Evolutionary conservation across 805 yeast genomes (phyloP), one percentile per base, ranked within the genome.

Genomic region (Yamadazyma sp.): DNA sequence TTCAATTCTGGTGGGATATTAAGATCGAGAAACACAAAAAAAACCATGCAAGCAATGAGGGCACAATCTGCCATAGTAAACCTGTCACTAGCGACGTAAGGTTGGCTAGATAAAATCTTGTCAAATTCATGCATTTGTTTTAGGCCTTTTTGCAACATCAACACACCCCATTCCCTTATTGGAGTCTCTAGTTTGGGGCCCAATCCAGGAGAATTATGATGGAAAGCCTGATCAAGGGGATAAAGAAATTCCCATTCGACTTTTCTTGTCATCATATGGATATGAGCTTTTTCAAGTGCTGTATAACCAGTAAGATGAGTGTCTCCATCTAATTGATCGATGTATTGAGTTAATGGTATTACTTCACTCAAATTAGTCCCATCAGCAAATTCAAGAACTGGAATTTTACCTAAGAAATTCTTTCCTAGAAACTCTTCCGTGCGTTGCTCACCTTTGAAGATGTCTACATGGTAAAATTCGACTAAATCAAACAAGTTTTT

Each of bases 311-410:
- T 33, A 10, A 33, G 15, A 4, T 16, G 20, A 5, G 31, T 31
- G 25, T 27, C 16, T 6, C 31, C 36, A 33, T 33, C 36, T 23
- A 33, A 20, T 15, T 33, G 27, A 33, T 33, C 36, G 14, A 33
- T 27, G 22, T 27, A 33, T 15, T 27, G 21, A 22, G 24, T 19
- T 9, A 31, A 15, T 14, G 38, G 33, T 9, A 17, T 18, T 23
- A 28, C 22, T 29, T 35, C 38, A 7, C 30, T 7, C 16, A 35
- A 10, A 12, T 18, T 4, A 4, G 28, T 14, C 4, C 38, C 38
- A 35, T 35, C 38, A 18, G 29, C 38, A 29, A 35, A 35, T 35
- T 35, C 25, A 17, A 35, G 20, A 13, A 35, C 38, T 23, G 38
- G 38, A 7, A 35, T 15, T 12, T 33, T 35, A 5, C 38, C 38